A percentile compares a stretch with the other conserved stretches of the same genome.
These are phyloP conservation scores for Xerocomellus amylosporus DNA, from an alignment of 768 basidiomycete genomes.

Conservation along the genomic window DNA sequence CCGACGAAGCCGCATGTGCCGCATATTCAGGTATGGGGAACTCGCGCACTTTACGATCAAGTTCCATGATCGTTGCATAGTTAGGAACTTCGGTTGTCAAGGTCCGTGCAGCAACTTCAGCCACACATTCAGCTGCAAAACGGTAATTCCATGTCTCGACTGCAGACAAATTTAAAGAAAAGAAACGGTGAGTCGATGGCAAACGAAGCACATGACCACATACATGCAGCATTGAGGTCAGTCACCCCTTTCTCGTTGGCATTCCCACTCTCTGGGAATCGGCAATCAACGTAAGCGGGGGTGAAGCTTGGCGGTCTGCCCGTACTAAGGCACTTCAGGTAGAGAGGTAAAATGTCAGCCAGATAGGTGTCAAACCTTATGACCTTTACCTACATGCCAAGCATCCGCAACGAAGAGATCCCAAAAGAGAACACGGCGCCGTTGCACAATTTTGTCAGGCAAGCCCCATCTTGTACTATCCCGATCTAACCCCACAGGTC, in stretches of 20 bases:
- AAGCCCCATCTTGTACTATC: constrained; percentile 65
- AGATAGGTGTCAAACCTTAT: background rate
- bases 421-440: constrained; percentile 73
- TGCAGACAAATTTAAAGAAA: constrained; percentile 21
- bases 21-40: constrained; percentile 53
- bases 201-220: constrained; percentile 12
- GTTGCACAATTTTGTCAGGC: constrained; percentile 57
- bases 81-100: constrained; percentile 62
- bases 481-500: constrained; percentile 42
- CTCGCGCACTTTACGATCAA: constrained; percentile 67
- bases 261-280: constrained; percentile 43
- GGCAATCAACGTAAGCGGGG: constrained; percentile 65
- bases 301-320: constrained; percentile 71
- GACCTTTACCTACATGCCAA: constrained; percentile 52
- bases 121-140: constrained; percentile 63
- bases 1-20: constrained; percentile 38
- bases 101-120: constrained; percentile 60
- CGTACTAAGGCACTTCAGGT: constrained; percentile 56
- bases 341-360: constrained; percentile 9
- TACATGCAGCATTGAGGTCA: constrained; percentile 26
- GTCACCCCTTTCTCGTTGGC: constrained; percentile 15
- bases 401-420: constrained; percentile 70
- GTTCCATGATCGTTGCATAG: constrained; percentile 62
- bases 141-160: constrained; percentile 61
- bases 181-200: background rate